A percentile compares a stretch with the other conserved stretches of the same genome.
Conservation (phyloP, 2,329 filamentous ascomycete genomes). For the Fusarium sarcochroum region DNA sequence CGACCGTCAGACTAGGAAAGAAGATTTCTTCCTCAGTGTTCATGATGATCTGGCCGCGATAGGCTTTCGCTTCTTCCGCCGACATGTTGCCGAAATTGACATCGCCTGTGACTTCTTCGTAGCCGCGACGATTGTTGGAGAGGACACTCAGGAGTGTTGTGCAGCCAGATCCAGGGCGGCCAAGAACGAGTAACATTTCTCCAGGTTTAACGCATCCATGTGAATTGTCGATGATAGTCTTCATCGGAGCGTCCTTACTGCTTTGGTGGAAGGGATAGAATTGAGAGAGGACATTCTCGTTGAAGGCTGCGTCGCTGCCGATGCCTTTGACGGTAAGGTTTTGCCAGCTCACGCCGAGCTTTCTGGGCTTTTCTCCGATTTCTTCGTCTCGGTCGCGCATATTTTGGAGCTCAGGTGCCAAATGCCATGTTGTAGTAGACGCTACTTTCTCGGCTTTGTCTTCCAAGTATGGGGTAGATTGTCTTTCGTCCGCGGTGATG, state of each 20-base stretch:
- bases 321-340: conserved; percentile 74
- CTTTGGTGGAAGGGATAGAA: conserved; percentile 66
- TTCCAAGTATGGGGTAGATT: neutral
- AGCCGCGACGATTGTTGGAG: conserved; percentile 73
- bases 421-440: neutral
- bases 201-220: conserved; percentile 79
- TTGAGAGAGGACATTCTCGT: conserved; percentile 74
- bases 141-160: conserved; percentile 79
- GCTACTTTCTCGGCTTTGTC: neutral
- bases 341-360: conserved; percentile 75
- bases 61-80: conserved; percentile 63
- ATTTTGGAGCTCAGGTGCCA: neutral
- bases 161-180: conserved; percentile 77
- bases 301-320: conserved; percentile 72
- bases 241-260: conserved; percentile 68
- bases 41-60: conserved; percentile 72
- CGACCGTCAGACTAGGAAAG: conserved; percentile 79
- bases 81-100: conserved; percentile 68
- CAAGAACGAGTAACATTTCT: conserved; percentile 78
- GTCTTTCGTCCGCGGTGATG: neutral
- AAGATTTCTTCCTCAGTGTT: conserved; percentile 78
- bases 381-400: conserved; percentile 2
- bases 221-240: conserved; percentile 74
- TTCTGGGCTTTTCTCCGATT: conserved; percentile 46
- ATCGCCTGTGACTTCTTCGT: conserved; percentile 69